Conservation (phyloP, 2,329 filamentous ascomycete genomes). For the Phaeosphaeria sp. region DNA sequence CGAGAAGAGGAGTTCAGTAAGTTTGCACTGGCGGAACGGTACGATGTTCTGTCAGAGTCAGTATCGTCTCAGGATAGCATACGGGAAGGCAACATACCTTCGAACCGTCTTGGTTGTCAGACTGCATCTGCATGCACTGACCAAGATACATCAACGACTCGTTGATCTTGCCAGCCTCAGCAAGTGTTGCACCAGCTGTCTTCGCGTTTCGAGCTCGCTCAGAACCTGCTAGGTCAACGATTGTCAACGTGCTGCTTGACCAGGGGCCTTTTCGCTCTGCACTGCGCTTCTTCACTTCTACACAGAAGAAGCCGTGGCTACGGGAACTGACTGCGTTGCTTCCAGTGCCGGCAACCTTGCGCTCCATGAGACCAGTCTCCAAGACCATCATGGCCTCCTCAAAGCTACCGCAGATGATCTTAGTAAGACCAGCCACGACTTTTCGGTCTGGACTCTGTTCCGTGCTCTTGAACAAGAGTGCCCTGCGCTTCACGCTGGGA, state of each 20-base stretch:
- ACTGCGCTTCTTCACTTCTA: constrained; percentile 87
- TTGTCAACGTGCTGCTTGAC: constrained; percentile 79
- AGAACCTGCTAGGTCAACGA: constrained; percentile 93
- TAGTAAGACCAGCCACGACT: constrained; percentile 87
- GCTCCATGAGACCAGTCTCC: constrained; percentile 85
- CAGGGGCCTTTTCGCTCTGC: constrained; percentile 66
- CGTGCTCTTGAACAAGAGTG: constrained; percentile 89
- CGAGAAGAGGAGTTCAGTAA: constrained; percentile 60
- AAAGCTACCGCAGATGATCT: constrained; percentile 83
- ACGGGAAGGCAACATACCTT: constrained; percentile 62
- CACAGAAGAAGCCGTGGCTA: constrained; percentile 94
- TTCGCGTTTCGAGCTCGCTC: constrained; percentile 93
- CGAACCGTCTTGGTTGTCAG: constrained; percentile 73
- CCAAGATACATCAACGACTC: constrained; percentile 98
- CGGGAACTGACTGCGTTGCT: constrained; percentile 92
- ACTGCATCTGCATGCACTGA: constrained; percentile 95
- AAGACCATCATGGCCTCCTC: constrained; percentile 88
- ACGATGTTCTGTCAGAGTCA: constrained; percentile 63
- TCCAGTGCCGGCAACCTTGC: constrained; percentile 86
- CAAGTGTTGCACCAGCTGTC: constrained; percentile 89
- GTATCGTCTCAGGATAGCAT: neutral
- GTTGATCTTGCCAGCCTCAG: constrained; percentile 97
- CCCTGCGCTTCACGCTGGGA: constrained; percentile 67
- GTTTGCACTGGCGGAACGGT: constrained; percentile 68
- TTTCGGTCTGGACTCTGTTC: constrained; percentile 90